Evolutionary conservation across 192 early-diverging fungal genomes (phyloP).

Genomic region (Mortierella hygrophila): DNA sequence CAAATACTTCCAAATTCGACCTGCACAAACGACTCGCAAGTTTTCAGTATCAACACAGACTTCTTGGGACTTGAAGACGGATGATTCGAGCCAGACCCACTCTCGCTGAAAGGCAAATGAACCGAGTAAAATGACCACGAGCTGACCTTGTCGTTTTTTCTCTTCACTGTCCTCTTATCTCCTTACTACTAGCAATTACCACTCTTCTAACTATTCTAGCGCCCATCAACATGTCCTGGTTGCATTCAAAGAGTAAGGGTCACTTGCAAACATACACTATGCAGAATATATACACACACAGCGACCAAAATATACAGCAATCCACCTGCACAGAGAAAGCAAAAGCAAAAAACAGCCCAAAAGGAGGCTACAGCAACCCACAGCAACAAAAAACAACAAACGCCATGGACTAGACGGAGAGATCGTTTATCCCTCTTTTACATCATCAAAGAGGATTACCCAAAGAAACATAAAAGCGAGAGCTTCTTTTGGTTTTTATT

Average conservation of each 20-base stretch:
- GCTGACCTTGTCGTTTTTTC: neutral
- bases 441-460: neutral
- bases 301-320: neutral
- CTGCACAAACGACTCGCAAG: neutral
- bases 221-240: slow-evolving; percentile 48
- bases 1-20: neutral
- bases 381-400: neutral
- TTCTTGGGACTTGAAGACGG: neutral
- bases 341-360: neutral
- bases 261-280: neutral
- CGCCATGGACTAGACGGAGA: neutral
- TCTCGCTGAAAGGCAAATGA: neutral
- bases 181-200: neutral
- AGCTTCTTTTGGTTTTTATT: neutral
- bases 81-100: neutral
- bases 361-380: neutral
- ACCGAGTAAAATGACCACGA: neutral
- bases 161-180: neutral
- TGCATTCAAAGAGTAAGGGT: slow-evolving; percentile 54
- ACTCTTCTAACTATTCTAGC: neutral
- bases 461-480: neutral
- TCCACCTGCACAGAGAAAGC: neutral
- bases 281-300: neutral
- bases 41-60: neutral
- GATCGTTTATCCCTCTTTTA: neutral